Percentiles rank a stretch among this genome's conserved stretches.
These are phyloP conservation scores for Gnaphalium uliginosum DNA, from an alignment of 129 eudicot species.

Conservation along the genomic window DNA sequence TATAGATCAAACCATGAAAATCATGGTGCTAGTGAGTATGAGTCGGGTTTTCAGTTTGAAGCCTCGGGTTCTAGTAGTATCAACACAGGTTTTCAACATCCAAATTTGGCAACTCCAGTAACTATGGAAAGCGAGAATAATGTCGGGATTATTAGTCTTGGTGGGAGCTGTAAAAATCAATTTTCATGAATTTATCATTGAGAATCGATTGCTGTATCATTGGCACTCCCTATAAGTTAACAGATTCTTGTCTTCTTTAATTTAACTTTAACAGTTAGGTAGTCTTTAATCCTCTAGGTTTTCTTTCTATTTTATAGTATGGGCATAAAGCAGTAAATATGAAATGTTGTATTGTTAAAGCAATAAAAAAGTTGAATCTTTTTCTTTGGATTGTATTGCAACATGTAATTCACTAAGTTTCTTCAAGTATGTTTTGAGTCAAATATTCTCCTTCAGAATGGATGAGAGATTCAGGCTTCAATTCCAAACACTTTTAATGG, in stretches of 20 bases:
- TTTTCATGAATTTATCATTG: not conserved
- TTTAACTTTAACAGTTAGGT: not conserved
- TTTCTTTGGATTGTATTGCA: not conserved
- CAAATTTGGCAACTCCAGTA: slow-evolving; percentile 39
- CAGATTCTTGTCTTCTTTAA: not conserved
- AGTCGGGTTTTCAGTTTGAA: slow-evolving; percentile 24
- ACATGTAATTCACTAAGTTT: no score
- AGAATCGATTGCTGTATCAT: slow-evolving; percentile 7
- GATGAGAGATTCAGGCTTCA: no score
- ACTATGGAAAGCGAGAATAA: slow-evolving; percentile 33
- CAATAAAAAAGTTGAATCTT: not conserved
- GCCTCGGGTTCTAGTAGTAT: slow-evolving; percentile 41
- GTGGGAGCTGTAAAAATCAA: not conserved
- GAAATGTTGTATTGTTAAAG: not conserved
- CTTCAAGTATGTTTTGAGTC: no score
- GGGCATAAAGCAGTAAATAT: not conserved
- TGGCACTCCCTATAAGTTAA: not conserved
- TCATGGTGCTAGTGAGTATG: slow-evolving; percentile 24
- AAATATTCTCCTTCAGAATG: no score
- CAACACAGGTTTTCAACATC: slow-evolving; percentile 42
- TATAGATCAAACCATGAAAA: slow-evolving; percentile 19
- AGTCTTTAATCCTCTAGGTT: not conserved
- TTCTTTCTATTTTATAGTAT: not conserved
- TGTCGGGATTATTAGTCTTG: not conserved
- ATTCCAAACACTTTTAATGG: no score